Conservation (phyloP, 352 stramenopile species). For the Blastocystis hominis region DNA sequence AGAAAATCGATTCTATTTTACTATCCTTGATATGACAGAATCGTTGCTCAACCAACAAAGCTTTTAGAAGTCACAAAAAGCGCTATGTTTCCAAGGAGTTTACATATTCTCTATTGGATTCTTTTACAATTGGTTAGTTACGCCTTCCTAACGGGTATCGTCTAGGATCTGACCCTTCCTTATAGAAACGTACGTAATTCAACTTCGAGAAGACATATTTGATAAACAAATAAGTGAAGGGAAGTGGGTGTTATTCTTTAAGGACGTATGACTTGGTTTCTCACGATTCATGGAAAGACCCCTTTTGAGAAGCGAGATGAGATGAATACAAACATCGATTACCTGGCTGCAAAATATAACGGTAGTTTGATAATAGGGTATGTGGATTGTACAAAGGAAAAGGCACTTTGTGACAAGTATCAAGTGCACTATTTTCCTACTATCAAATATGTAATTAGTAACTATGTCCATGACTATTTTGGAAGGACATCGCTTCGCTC, state of each 20-base stretch:
- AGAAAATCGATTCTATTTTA: background rate
- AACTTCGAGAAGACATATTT: background rate
- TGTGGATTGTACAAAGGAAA: conserved; percentile 19
- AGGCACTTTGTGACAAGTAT: background rate
- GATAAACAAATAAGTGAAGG: background rate
- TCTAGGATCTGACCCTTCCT: background rate
- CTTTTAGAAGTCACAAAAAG: background rate
- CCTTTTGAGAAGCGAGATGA: conserved; percentile 12
- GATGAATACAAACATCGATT: conserved; percentile 43
- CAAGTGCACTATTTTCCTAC: background rate
- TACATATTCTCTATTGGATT: background rate
- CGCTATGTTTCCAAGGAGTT: background rate
- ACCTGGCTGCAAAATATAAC: conserved; percentile 32
- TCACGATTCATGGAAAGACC: background rate
- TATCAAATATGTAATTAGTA: conserved; percentile 14
- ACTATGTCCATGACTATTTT: conserved; percentile 24
- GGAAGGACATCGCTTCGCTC: conserved; percentile 18
- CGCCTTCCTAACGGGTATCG: background rate
- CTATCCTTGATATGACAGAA: background rate
- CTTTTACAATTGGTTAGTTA: background rate
- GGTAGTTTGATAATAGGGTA: background rate
- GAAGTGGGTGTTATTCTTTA: conserved; percentile 33
- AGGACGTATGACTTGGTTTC: background rate
- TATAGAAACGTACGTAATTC: background rate
- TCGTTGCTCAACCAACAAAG: background rate